phyloP scores from a whole-genome alignment of 1,284 basidiomycete genomes.

The Marasmius fiardii region DNA sequence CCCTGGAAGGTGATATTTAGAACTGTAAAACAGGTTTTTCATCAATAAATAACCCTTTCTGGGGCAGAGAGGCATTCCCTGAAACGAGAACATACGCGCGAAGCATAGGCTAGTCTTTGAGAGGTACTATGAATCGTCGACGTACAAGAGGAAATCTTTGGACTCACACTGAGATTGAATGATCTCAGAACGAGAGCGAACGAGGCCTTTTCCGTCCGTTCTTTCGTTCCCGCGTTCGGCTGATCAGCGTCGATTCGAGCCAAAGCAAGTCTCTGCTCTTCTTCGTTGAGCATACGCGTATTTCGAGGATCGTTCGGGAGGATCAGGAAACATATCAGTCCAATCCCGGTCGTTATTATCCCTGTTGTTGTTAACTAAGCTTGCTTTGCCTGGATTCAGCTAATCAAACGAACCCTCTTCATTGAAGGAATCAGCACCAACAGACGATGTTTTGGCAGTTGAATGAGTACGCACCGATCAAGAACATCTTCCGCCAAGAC shows the following conservation, averaged over 20 bases:
- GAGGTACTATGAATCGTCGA: no score
- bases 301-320: constrained; percentile 34
- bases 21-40: constrained; percentile 12
- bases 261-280: constrained; percentile 32
- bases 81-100: constrained; percentile 13
- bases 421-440: neutral
- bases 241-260: constrained; percentile 35
- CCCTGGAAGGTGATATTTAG: constrained; percentile 41
- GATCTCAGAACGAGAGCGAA: neutral
- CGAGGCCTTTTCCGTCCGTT: constrained; percentile 21
- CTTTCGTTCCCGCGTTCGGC: constrained; percentile 26
- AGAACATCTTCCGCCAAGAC: constrained; percentile 41
- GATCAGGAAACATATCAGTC: constrained; percentile 31
- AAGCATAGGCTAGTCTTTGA: constrained; percentile 32
- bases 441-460: neutral
- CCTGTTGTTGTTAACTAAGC: no score
- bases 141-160: no score
- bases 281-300: constrained; percentile 31
- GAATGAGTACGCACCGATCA: constrained; percentile 27
- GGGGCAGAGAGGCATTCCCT: no score
- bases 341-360: constrained; percentile 34
- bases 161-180: neutral
- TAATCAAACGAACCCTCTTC: no score
- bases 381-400: no score
- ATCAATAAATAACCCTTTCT: neutral